Conservation (phyloP, 2,329 filamentous ascomycete species). For the Paramyrothecium roridum region DNA sequence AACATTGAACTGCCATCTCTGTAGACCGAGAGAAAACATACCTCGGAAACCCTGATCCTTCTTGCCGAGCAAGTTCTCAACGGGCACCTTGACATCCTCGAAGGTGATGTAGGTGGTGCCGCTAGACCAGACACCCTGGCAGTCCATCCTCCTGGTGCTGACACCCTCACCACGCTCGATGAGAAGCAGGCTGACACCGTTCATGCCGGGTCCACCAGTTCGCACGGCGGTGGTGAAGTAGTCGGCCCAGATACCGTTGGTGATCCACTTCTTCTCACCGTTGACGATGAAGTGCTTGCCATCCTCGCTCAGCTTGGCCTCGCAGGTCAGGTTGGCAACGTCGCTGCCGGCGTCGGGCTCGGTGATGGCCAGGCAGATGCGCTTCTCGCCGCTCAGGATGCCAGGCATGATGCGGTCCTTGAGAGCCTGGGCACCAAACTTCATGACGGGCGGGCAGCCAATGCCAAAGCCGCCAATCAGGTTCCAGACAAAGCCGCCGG, state of each 20-base stretch:
- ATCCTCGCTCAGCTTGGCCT: slow-evolving; percentile 91
- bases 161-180: slow-evolving; percentile 91
- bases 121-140: slow-evolving; percentile 93
- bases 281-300: slow-evolving; percentile 99
- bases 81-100: slow-evolving; percentile 97
- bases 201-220: slow-evolving; percentile 86
- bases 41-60: slow-evolving; percentile 95
- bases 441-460: slow-evolving; percentile 84
- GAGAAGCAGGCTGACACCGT: slow-evolving; percentile 83
- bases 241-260: slow-evolving; percentile 93
- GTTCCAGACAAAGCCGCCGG: slow-evolving; percentile 95
- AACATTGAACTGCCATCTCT: neutral
- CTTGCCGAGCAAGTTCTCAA: slow-evolving; percentile 98
- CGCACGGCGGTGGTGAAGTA: slow-evolving; percentile 98
- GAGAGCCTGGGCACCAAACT: slow-evolving; percentile 83
- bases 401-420: slow-evolving; percentile 85
- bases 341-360: slow-evolving; percentile 94
- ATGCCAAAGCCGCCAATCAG: slow-evolving; percentile 96
- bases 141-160: slow-evolving; percentile 93
- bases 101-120: slow-evolving; percentile 98
- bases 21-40: slow-evolving; percentile 23
- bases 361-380: slow-evolving; percentile 95
- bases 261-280: slow-evolving; percentile 99
- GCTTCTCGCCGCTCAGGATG: slow-evolving; percentile 88
- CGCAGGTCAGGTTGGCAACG: slow-evolving; percentile 91